phyloP scores from a whole-genome alignment of 1,139 yeast species.

The Yamadazyma buinensis region DNA sequence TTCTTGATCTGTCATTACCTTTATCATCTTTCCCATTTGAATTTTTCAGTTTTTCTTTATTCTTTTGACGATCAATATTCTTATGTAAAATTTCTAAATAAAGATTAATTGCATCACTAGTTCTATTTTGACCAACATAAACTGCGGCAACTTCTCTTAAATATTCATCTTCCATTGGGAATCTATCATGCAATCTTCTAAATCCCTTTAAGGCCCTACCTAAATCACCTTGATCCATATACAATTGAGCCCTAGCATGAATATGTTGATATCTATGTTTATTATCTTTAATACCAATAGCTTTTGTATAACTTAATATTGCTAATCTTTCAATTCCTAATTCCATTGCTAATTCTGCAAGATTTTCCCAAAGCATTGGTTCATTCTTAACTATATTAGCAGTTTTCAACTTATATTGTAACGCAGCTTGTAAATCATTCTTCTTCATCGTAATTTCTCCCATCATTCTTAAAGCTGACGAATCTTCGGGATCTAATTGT shows the following conservation, averaged over 20 bases:
- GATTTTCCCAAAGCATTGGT: slow-evolving; percentile 77
- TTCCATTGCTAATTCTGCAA: slow-evolving; percentile 72
- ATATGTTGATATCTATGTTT: slow-evolving; percentile 49
- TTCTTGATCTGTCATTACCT: not conserved
- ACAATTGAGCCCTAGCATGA: slow-evolving; percentile 60
- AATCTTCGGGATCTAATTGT: slow-evolving; percentile 69
- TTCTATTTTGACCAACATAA: slow-evolving; percentile 70
- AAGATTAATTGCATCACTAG: slow-evolving; percentile 76
- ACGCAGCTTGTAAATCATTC: slow-evolving; percentile 66
- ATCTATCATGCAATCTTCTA: slow-evolving; percentile 54
- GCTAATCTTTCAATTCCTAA: slow-evolving; percentile 80
- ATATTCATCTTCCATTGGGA: slow-evolving; percentile 61
- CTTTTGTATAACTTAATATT: slow-evolving; percentile 73
- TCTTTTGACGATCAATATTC: slow-evolving; percentile 31
- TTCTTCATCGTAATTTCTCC: slow-evolving; percentile 78
- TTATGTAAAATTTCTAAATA: slow-evolving; percentile 64
- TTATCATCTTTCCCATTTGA: slow-evolving; percentile 4
- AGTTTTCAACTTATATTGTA: slow-evolving; percentile 63
- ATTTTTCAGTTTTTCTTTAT: slow-evolving; percentile 12
- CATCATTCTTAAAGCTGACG: slow-evolving; percentile 77
- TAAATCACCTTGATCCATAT: slow-evolving; percentile 58
- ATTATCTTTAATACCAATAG: slow-evolving; percentile 53
- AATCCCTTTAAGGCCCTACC: slow-evolving; percentile 76
- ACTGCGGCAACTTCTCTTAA: slow-evolving; percentile 74
- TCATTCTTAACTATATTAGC: slow-evolving; percentile 65